Evolutionary conservation across 345 rosid genomes (phyloP), one percentile per base, ranked within the genome.

Genomic region (Cardiospermum halicacabum): DNA sequence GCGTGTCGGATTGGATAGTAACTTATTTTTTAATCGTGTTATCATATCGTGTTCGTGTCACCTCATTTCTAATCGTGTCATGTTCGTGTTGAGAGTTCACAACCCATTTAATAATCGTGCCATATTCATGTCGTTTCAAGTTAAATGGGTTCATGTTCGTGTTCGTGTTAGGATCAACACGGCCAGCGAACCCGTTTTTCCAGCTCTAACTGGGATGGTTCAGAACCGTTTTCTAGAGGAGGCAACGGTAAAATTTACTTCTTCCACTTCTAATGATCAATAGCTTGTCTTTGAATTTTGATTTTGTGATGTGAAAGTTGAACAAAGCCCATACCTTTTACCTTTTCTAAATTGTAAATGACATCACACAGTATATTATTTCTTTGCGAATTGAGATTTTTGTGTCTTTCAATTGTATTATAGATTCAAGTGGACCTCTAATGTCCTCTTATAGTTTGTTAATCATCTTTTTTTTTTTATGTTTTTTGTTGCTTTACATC

Each of bases 391-490:
- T 58, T 60, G 24, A 53, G 65, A 53, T 42, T 36, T n/a, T 64
- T 45, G 15, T 51, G 50, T 54, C 70, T 31, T 61, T 61, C 18
- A 59, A 60, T 70, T 74, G 65, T 58, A 8, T 51, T 69, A 61
- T 54, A 65, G 73, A 61, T 58, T 67, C 28, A 55, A 36, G 69
- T 26, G 82, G 78, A 58, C 80, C 74, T 64, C 70, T 62, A 59
- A 31, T 76, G 78, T 76, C 68, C 75, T 65, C 26, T 24, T 39
- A 61, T 67, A 69, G 72, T 43, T 49, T 60, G 67, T 53, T 56
- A 56, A 56, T 65, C 62, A 34, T 34, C n/a, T n/a, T 36, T 13
- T 40, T n/a, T n/a, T n/a, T 36, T 22, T 47, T 19, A 56, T 62
- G 19, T 36, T 43, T 27, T 22, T 45, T 59, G 42, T 43, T 57